A percentile compares a stretch with the other conserved stretches of the same genome.
Conservation (phyloP, 371 early-diverging fungal species). For the Thermomucor indicae-seudaticae region DNA sequence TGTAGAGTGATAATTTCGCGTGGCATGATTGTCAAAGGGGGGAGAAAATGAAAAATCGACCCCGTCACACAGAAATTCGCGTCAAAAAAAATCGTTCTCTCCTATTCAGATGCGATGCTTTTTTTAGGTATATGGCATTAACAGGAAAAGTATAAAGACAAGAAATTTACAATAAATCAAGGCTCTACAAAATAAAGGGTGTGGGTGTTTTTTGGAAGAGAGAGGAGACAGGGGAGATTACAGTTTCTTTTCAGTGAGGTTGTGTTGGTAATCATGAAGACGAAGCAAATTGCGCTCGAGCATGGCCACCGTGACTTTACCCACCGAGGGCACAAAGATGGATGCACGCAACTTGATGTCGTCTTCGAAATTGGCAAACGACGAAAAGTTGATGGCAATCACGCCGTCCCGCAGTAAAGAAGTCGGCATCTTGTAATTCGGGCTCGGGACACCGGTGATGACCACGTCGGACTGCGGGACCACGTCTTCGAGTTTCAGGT, state of each 20-base stretch:
- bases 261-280: slow-evolving; percentile 67
- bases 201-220: too few relatives aligned
- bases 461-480: slow-evolving; percentile 88
- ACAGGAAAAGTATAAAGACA: too few relatives aligned
- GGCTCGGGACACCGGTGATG: slow-evolving; percentile 93
- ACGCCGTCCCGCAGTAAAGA: slow-evolving; percentile 89
- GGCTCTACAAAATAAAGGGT: too few relatives aligned
- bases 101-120: too few relatives aligned
- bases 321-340: slow-evolving; percentile 94
- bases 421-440: slow-evolving; percentile 83
- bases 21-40: slow-evolving; percentile 43
- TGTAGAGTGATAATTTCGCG: slow-evolving; percentile 94
- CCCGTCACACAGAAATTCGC: neutral
- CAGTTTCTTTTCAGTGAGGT: slow-evolving; percentile 13
- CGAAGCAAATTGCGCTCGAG: slow-evolving; percentile 90
- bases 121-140: too few relatives aligned
- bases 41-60: neutral
- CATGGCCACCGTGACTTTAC: slow-evolving; percentile 98
- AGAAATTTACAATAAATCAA: too few relatives aligned
- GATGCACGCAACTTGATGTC: slow-evolving; percentile 84
- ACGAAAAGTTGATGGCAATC: slow-evolving; percentile 93
- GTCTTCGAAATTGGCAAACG: slow-evolving; percentile 86
- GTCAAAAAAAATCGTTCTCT: too few relatives aligned
- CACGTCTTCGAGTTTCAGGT: slow-evolving; percentile 70
- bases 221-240: too few relatives aligned